Evolutionary conservation across 2,329 filamentous ascomycete species (phyloP).

Genomic region (Byssochlamys sp.): DNA sequence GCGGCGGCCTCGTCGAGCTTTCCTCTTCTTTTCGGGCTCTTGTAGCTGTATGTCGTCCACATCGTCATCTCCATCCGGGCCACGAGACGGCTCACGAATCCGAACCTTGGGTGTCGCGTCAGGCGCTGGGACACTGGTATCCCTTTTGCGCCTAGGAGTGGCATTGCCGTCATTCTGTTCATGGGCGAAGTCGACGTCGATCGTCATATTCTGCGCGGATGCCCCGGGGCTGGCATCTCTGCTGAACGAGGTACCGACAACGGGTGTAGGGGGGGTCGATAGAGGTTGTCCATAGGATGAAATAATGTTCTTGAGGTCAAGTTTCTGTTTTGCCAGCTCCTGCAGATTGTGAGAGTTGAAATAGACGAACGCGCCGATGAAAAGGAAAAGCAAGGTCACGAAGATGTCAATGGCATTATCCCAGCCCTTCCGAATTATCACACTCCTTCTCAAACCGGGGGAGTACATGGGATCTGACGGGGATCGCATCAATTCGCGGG

Average conservation of each 20-base stretch:
- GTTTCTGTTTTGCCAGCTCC: constrained; percentile 34
- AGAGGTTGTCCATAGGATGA: constrained; percentile 28
- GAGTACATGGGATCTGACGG: constrained; percentile 30
- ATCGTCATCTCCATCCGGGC: constrained; percentile 24
- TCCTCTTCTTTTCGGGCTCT: constrained; percentile 51
- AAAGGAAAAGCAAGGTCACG: constrained; percentile 30
- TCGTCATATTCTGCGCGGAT: constrained; percentile 19
- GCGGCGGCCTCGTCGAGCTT: constrained; percentile 60
- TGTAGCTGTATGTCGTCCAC: constrained; percentile 18
- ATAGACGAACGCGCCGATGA: constrained; percentile 34
- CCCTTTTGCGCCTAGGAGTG: constrained; percentile 21
- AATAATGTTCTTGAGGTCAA: constrained; percentile 38
- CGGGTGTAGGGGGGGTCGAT: constrained; percentile 29
- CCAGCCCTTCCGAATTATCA: constrained; percentile 38
- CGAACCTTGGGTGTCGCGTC: constrained; percentile 27
- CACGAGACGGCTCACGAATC: constrained; percentile 31
- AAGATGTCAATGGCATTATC: constrained; percentile 38
- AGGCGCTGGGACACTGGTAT: constrained; percentile 7
- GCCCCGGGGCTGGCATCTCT: constrained; percentile 15
- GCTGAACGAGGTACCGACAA: constrained; percentile 21
- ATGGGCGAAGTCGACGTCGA: constrained; percentile 18
- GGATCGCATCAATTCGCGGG: constrained; percentile 24
- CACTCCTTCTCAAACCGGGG: constrained; percentile 31
- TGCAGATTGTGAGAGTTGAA: constrained; percentile 34
- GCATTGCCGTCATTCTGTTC: constrained; percentile 13